phyloP scores from a whole-genome alignment of 768 basidiomycete species.

The Tephrocybe sp. region DNA sequence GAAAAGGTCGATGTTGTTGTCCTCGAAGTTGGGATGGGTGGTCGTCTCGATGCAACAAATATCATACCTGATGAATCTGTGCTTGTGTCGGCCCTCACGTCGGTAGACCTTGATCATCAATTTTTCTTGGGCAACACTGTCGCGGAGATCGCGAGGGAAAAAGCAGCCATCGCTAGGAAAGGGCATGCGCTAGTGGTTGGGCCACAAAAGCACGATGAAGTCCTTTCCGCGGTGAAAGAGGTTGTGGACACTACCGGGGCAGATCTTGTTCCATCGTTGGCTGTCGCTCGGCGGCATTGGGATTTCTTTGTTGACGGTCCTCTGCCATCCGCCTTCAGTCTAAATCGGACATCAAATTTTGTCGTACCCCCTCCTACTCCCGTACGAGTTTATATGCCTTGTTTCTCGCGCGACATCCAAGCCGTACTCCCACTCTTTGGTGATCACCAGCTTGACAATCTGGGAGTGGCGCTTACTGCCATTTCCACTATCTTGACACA shows the following conservation, averaged over 20 bases:
- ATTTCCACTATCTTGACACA: slow-evolving; percentile 55
- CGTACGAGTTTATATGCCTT: slow-evolving; percentile 39
- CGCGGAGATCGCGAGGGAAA: slow-evolving; percentile 73
- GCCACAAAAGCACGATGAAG: slow-evolving; percentile 51
- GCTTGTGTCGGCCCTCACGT: slow-evolving; percentile 74
- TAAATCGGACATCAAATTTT: slow-evolving; percentile 26
- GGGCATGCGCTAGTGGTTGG: slow-evolving; percentile 67
- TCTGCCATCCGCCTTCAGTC: slow-evolving; percentile 24
- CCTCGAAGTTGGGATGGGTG: slow-evolving; percentile 95
- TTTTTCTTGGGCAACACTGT: slow-evolving; percentile 80
- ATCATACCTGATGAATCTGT: slow-evolving; percentile 71
- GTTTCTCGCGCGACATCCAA: slow-evolving; percentile 42
- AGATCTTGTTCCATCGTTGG: slow-evolving; percentile 34
- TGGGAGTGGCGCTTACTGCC: slow-evolving; percentile 62
- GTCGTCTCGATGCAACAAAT: slow-evolving; percentile 90
- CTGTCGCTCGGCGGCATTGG: slow-evolving; percentile 34
- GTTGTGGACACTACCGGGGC: slow-evolving; percentile 42
- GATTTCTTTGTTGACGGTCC: slow-evolving; percentile 33
- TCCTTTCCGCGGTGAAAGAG: slow-evolving; percentile 41
- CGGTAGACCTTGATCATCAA: slow-evolving; percentile 93
- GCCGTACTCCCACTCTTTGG: slow-evolving; percentile 70
- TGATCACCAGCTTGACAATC: slow-evolving; percentile 81
- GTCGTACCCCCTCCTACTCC: slow-evolving; percentile 37
- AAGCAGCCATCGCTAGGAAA: slow-evolving; percentile 72
- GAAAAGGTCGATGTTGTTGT: slow-evolving; percentile 75